Percentiles rank a stretch among this genome's conserved stretches.
Evolutionary conservation across 805 yeast species (phyloP).

Genomic region (Alloascoidea africana): DNA sequence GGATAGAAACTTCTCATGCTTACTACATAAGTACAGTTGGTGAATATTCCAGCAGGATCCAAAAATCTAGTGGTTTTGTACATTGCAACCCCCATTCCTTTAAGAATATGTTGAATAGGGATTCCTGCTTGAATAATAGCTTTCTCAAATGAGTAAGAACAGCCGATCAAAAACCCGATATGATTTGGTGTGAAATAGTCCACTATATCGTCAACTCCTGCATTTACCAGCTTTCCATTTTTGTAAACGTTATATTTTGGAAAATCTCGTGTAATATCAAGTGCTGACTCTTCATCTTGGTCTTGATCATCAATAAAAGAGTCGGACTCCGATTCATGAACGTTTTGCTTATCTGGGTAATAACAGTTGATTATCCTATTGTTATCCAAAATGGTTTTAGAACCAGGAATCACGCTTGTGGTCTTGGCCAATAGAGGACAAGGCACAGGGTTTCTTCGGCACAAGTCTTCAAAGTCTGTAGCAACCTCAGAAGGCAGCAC

Average conservation of each 20-base stretch:
- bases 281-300: slow-evolving; percentile 2
- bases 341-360: slow-evolving; percentile 10
- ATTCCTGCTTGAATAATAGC: slow-evolving; percentile 18
- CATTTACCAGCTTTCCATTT: slow-evolving; percentile 15
- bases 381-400: too few relatives aligned
- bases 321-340: too few relatives aligned
- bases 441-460: slow-evolving; percentile 23
- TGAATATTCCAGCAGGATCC: slow-evolving; percentile 19
- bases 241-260: slow-evolving; percentile 21
- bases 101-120: slow-evolving; percentile 6
- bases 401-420: slow-evolving; percentile 13
- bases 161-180: slow-evolving; percentile 28
- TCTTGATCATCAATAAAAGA: too few relatives aligned
- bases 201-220: slow-evolving; percentile 7
- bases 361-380: too few relatives aligned
- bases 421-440: slow-evolving; percentile 22
- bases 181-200: slow-evolving; percentile 20
- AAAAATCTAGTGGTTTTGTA: slow-evolving; percentile 7
- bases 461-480: slow-evolving; percentile 20
- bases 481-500: slow-evolving; percentile 20
- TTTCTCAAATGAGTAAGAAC: slow-evolving; percentile 25
- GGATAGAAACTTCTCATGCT: slow-evolving; percentile 25
- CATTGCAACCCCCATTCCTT: slow-evolving; percentile 8
- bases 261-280: slow-evolving; percentile 19
- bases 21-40: slow-evolving; percentile 21